These are phyloP conservation scores for Hericium coralloides DNA, from an alignment of 768 basidiomycete genomes.

Conservation along the genomic window DNA sequence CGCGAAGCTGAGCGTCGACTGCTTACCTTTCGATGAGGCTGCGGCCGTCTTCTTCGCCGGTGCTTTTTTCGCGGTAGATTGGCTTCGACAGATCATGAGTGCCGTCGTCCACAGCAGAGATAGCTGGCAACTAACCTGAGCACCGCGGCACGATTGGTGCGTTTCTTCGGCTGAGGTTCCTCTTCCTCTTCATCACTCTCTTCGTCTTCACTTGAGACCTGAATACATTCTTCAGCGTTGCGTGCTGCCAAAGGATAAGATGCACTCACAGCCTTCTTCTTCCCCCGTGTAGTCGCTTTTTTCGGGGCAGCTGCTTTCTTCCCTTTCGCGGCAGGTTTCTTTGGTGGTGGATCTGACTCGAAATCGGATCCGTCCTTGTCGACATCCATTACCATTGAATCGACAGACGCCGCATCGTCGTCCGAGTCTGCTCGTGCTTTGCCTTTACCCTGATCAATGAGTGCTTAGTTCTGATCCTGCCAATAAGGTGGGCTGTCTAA, in stretches of 20 bases:
- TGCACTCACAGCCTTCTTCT: constrained; percentile 28
- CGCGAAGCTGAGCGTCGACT: constrained; percentile 54
- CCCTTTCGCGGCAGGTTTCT: constrained; percentile 23
- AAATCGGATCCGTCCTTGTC: constrained; percentile 27
- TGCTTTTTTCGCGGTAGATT: constrained; percentile 42
- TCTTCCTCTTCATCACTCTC: constrained; percentile 48
- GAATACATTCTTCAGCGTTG: neutral
- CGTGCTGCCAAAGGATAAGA: neutral
- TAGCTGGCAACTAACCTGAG: constrained; percentile 35
- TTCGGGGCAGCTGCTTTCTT: constrained; percentile 25
- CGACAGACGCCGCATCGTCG: constrained; percentile 46
- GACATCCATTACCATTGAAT: constrained; percentile 76
- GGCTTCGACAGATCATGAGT: constrained; percentile 6
- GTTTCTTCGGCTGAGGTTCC: constrained; percentile 39
- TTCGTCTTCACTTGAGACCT: constrained; percentile 53
- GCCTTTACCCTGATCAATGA: constrained; percentile 28
- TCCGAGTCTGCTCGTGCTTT: constrained; percentile 44
- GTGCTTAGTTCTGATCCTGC: too few relatives aligned
- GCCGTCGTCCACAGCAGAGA: too few relatives aligned
- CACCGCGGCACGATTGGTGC: constrained; percentile 55
- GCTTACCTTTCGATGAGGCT: constrained; percentile 28
- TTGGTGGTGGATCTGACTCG: constrained; percentile 16
- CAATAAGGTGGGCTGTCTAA: neutral
- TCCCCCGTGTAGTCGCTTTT: constrained; percentile 15
- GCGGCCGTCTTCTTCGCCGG: constrained; percentile 38